A percentile compares a stretch with the other conserved stretches of the same genome.
These are phyloP conservation scores for Cunninghamia lanceolata DNA, from an alignment of 75 land plant genomes.

Conservation along the genomic window DNA sequence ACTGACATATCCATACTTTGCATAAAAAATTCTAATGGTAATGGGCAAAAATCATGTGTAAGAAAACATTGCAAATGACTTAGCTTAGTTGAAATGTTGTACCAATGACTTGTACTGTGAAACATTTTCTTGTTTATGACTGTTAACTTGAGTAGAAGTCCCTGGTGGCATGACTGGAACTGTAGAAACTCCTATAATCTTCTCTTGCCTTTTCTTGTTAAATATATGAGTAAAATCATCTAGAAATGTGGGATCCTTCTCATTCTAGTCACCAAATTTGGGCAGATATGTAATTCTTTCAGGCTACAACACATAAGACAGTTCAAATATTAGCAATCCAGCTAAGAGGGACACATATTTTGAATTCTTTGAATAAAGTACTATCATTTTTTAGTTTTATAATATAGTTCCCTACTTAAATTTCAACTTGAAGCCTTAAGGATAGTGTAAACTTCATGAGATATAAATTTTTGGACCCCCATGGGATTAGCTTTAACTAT, in stretches of 20 bases:
- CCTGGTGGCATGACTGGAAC: not conserved
- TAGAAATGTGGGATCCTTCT: slow-evolving; percentile 28
- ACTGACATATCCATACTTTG: not conserved
- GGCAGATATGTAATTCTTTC: slow-evolving; percentile 30
- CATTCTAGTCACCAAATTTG: slow-evolving; percentile 42
- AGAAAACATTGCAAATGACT: not conserved
- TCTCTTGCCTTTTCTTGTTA: slow-evolving; percentile 27
- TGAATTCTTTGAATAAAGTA: not conserved
- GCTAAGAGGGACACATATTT: not conserved
- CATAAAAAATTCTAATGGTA: not conserved
- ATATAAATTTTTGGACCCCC: too few species aligned
- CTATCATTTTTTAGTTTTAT: not conserved
- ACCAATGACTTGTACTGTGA: not conserved
- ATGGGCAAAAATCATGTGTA: too few species aligned
- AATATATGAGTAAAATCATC: too few species aligned
- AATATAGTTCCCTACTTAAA: too few species aligned
- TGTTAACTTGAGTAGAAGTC: slow-evolving; percentile 2
- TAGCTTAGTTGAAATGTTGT: not conserved
- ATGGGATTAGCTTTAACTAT: too few species aligned
- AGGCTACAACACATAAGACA: slow-evolving; percentile 13
- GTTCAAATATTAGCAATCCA: not conserved
- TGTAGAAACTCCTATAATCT: slow-evolving; percentile 3
- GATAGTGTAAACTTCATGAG: too few species aligned
- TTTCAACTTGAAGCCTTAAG: too few species aligned
- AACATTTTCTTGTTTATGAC: slow-evolving; percentile 6